Evolutionary conservation across 495 filamentous ascomycete species (phyloP).

Genomic region (Thermothielavioides terrestris): DNA sequence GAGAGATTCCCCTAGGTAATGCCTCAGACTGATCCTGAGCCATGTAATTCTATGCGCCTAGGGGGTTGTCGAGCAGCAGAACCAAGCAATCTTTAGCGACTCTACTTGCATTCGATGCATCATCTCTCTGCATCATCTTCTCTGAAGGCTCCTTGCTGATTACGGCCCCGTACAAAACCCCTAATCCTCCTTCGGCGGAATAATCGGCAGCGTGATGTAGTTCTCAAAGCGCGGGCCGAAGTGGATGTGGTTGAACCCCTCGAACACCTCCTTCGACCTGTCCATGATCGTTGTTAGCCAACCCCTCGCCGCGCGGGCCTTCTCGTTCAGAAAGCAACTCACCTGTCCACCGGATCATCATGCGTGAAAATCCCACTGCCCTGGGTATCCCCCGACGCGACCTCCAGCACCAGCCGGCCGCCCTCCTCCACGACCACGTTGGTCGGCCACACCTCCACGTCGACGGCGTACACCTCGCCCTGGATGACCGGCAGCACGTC

Average conservation of each 20-base stretch:
- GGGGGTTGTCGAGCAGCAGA: too few relatives aligned
- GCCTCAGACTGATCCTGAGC: too few relatives aligned
- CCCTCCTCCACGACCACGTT: slow-evolving; percentile 53
- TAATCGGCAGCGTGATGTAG: slow-evolving; percentile 48
- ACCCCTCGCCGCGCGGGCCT: not conserved
- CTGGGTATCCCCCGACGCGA: slow-evolving; percentile 52
- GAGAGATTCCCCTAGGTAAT: too few relatives aligned
- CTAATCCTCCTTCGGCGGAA: slow-evolving; percentile 29
- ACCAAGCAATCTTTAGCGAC: too few relatives aligned
- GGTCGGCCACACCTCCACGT: slow-evolving; percentile 63
- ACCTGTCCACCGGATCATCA: slow-evolving; percentile 33
- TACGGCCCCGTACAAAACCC: too few relatives aligned
- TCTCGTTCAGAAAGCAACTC: slow-evolving; percentile 4
- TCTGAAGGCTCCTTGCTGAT: too few relatives aligned
- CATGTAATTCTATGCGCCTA: too few relatives aligned
- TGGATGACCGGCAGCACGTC: slow-evolving; percentile 48
- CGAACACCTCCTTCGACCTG: slow-evolving; percentile 1
- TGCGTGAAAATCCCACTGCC: slow-evolving; percentile 52
- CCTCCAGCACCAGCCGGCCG: slow-evolving; percentile 48
- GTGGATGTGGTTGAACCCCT: slow-evolving; percentile 42
- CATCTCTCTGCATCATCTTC: too few relatives aligned
- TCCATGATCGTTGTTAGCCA: not conserved
- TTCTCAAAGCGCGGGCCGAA: slow-evolving; percentile 45
- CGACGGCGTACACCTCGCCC: slow-evolving; percentile 51
- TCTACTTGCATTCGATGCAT: too few relatives aligned